Evolutionary conservation across 2,329 filamentous ascomycete species (phyloP), one percentile per base, ranked within the genome.

Genomic region (Trichophyton benhamiae): DNA sequence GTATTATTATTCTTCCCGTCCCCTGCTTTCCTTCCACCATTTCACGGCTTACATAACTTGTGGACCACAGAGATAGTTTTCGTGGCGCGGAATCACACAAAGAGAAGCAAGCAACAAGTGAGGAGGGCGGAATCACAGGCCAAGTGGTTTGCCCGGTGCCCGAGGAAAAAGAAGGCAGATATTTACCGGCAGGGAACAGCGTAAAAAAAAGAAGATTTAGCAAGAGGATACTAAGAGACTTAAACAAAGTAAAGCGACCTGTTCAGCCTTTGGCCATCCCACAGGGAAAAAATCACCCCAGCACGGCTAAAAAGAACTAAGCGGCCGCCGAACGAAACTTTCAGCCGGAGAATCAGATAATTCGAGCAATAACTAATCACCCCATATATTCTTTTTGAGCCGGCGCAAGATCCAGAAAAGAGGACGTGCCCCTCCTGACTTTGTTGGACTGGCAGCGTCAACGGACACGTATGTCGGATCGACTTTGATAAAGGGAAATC

Each of bases 311-410:
- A 52, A 52, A 52, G 11, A 52, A 52, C 11, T 25, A 27, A 48
- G 46, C 46, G 20, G 46, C 46, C 46, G 20, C 20, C 15, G 27
- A 30, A 17, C 13, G 17, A 55, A 55, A 55, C 52, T 55, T 55
- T 55, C 27, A 36, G 30, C 52, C 52, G 52, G 27, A 55, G 52
- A 55, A 55, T 55, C 52, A 55, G 52, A 55, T 36, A 33, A 33
- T 36, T 55, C 46, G 46, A 52, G 11, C 22, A 52, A 38, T 38
- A 38, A 13, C 30, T 38, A 38, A 13, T 52, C 52, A 55, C 27
- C 52, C 52, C 30, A 55, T 55, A 55, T 33, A 55, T 52, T 52
- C 13, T 27, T 27, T 13, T 5, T 11, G 46, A 52, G 46, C 46
- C 46, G 46, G 46, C 20, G 46, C 46, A 25, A 27, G 20, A 15